Percentiles rank a stretch among this genome's conserved stretches.
phyloP scores from a whole-genome alignment of 768 basidiomycete genomes.

The Udeniomyces megalosporus region DNA sequence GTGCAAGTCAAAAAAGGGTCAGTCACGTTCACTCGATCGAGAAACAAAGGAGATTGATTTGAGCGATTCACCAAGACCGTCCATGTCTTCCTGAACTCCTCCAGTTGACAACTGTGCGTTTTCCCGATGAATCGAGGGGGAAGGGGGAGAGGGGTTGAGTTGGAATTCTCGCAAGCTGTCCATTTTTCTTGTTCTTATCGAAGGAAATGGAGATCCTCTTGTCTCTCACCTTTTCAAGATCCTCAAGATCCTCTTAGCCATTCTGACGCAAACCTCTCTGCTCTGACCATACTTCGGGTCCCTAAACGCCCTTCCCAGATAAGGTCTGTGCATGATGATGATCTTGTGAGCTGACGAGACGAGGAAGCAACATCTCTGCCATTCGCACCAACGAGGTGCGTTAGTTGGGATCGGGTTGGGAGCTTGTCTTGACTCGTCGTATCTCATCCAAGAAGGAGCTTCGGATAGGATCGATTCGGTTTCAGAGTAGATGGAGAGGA shows the following conservation, averaged over 20 bases:
- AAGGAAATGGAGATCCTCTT: neutral
- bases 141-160: neutral
- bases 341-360: constrained; percentile 12
- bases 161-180: neutral
- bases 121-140: no score
- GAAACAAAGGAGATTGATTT: neutral
- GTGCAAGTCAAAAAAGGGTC: neutral
- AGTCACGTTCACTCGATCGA: no score
- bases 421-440: no score
- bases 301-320: constrained; percentile 18
- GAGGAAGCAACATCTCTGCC: constrained; percentile 17
- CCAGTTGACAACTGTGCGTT: neutral
- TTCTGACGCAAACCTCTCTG: neutral
- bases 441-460: constrained; percentile 18
- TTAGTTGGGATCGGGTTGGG: no score
- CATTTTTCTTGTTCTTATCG: neutral
- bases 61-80: neutral
- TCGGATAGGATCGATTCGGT: constrained; percentile 9
- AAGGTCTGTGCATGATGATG: constrained; percentile 20
- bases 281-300: constrained; percentile 12
- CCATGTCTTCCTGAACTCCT: constrained; percentile 13
- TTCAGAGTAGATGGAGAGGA: constrained; percentile 14
- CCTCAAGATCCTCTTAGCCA: neutral
- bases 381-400: no score
- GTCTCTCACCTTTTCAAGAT: neutral